phyloP scores from a whole-genome alignment of 1,139 yeast species.

The Saccharomyces hybrid region DNA sequence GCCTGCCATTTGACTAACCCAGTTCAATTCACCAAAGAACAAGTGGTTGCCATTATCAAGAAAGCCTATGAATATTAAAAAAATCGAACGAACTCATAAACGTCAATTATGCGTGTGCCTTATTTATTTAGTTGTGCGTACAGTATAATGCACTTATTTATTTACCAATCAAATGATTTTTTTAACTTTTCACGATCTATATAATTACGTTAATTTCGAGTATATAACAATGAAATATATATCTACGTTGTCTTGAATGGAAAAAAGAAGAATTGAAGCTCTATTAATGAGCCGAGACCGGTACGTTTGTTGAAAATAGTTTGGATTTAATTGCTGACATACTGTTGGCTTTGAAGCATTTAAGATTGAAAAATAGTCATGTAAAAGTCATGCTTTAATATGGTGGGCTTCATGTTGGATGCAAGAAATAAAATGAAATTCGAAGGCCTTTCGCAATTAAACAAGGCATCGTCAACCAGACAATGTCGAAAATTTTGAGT shows the following conservation, averaged over 20 bases:
- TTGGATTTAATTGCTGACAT: too few relatives aligned
- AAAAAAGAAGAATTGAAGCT: neutral
- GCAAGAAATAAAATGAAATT: too few relatives aligned
- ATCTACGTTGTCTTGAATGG: neutral
- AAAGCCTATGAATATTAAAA: constrained; percentile 14
- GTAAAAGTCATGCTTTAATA: too few relatives aligned
- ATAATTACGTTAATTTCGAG: neutral
- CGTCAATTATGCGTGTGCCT: neutral
- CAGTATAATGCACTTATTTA: neutral
- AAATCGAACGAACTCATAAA: neutral
- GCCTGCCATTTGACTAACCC: constrained; percentile 19
- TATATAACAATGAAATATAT: neutral
- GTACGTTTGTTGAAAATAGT: too few relatives aligned
- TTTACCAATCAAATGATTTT: neutral
- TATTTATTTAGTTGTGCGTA: neutral
- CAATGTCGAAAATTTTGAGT: too few relatives aligned
- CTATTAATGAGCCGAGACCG: neutral
- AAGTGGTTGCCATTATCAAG: constrained; percentile 15
- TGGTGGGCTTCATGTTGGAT: too few relatives aligned
- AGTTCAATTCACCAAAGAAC: constrained; percentile 17
- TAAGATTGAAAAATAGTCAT: too few relatives aligned
- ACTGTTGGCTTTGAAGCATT: too few relatives aligned
- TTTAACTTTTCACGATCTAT: neutral
- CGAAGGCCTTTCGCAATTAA: too few relatives aligned
- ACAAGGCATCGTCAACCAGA: too few relatives aligned